Base-by-base conservation (phyloP, 352 stramenopile species). In the Pseudoperonospora humuli region DNA sequence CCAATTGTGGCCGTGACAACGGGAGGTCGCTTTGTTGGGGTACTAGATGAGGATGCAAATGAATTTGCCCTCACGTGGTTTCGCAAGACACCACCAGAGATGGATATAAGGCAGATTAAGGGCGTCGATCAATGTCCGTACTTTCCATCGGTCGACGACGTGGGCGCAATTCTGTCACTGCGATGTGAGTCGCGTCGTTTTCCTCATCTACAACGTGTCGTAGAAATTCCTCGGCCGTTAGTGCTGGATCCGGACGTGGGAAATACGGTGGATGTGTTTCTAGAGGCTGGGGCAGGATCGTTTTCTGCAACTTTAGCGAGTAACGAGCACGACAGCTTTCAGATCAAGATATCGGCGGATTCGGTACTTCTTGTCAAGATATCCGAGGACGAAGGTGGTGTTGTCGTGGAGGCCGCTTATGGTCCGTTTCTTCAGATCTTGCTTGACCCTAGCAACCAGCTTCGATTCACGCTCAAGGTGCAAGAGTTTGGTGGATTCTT, bases 241-340 rank as follows among this genome's bases (percentile, higher is more conserved):
- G 40, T 65, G 14, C 61, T 91, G 3, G 77, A 89, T 52, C 66
- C 74, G 4, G 65, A 64, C 0, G 74, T 91, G 1, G 57, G 75
- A 14, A 67, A 85, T 5, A 85, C 82, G 27, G 79, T 91, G 0
- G 61, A 89, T 26, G 70, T 83, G 11, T 50, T 91, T 11, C 50
- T 89, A 2, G 79, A 88, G 44, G 75, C 79, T 11, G 72, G 73
- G 0, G 70, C 63, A 0, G 79, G 76, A 0, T 80, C 76, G 7
- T 91, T 91, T 41, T 91, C 79, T 1, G 79, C 79, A 13, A 91
- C 79, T 7, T 47, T 91, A 13, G 72, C 74, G 3, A 89, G 72
- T 49, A 86, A 86, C 26, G 79, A 91, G 33, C 47, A 68, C 35
- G 79, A 91, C 34, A 88, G 70, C 26, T 91, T 91, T 55, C 79